phyloP scores from a whole-genome alignment of 2,329 filamentous ascomycete genomes.

The Aspergillus melleus region DNA sequence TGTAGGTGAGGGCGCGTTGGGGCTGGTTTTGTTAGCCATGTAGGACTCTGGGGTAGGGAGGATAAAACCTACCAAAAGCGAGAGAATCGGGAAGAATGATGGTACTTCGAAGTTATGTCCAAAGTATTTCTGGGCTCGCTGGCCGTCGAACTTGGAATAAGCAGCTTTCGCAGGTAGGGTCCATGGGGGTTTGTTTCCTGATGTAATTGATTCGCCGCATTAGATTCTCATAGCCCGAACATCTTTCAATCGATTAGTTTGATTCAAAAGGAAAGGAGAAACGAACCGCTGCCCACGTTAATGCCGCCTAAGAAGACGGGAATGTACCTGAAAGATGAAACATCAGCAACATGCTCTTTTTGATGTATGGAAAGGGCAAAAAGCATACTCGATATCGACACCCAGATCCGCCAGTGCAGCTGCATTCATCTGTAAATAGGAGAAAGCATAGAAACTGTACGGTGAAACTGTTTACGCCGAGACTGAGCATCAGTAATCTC shows the following conservation, averaged over 20 bases:
- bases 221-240: too few relatives aligned
- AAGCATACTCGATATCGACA: slow-evolving; percentile 65
- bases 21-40: slow-evolving; percentile 45
- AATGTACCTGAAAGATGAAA: slow-evolving; percentile 56
- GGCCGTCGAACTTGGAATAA: slow-evolving; percentile 55
- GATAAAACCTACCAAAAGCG: slow-evolving; percentile 47
- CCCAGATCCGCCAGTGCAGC: slow-evolving; percentile 57
- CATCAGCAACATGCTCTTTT: not conserved
- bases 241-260: not conserved
- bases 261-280: not conserved
- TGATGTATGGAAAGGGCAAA: not conserved
- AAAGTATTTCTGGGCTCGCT: slow-evolving; percentile 55
- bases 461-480: slow-evolving; percentile 57
- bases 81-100: slow-evolving; percentile 56
- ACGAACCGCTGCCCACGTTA: slow-evolving; percentile 58
- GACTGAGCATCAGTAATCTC: slow-evolving; percentile 1
- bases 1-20: slow-evolving; percentile 65
- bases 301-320: slow-evolving; percentile 72
- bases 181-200: slow-evolving; percentile 76
- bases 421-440: slow-evolving; percentile 59
- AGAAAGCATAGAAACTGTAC: slow-evolving; percentile 55
- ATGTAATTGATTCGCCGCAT: not conserved
- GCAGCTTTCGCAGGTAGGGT: slow-evolving; percentile 65
- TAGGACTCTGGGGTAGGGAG: not conserved
- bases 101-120: slow-evolving; percentile 44